These are phyloP conservation scores for Guillardia theta DNA, from an alignment of 78 protist species.

Conservation along the genomic window DNA sequence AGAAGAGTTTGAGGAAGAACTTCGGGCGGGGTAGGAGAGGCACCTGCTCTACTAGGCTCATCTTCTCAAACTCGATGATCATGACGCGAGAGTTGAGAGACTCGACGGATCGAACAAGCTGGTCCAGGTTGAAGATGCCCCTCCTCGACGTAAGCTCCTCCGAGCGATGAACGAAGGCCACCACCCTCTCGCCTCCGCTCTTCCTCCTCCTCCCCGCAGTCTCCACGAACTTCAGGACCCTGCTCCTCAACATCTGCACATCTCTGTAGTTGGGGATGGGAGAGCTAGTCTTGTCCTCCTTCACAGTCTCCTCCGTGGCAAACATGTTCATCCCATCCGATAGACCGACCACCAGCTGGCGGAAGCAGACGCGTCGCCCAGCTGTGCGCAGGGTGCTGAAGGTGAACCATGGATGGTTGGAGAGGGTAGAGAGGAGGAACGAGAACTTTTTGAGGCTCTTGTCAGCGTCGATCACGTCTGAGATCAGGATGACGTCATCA, in stretches of 20 bases:
- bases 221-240: neutral
- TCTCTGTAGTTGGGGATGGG: neutral
- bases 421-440: neutral
- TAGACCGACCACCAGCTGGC: neutral
- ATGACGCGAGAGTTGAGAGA: neutral
- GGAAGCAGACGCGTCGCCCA: neutral
- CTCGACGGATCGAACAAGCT: neutral
- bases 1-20: neutral
- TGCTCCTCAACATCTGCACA: neutral
- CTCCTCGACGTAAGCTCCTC: neutral
- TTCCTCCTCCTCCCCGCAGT: neutral
- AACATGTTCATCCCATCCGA: conserved; percentile 6
- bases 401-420: neutral
- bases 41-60: neutral
- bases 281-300: neutral
- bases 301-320: neutral
- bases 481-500: neutral
- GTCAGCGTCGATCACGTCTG: no score
- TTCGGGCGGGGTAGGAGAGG: neutral
- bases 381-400: neutral
- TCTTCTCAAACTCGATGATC: neutral
- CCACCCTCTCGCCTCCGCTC: neutral
- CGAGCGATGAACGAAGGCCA: neutral
- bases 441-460: neutral
- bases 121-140: conserved; percentile 16